phyloP scores from a whole-genome alignment of 2,329 filamentous ascomycete species.

The Fusarium nodosum region DNA sequence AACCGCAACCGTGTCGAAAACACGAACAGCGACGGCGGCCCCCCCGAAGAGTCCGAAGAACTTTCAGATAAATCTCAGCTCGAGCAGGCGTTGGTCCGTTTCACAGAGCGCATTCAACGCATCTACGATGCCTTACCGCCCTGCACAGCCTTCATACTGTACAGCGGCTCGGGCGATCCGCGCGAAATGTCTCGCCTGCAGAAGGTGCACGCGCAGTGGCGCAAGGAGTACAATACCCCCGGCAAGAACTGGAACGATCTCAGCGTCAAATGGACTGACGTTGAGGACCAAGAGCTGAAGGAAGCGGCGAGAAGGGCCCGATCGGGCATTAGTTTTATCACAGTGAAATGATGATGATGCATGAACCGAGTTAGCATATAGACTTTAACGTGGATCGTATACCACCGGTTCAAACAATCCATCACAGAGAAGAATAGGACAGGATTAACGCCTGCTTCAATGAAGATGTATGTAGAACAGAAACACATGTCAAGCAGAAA shows the following conservation, averaged over 20 bases:
- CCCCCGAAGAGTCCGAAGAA: conserved; percentile 47
- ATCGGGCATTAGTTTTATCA: conserved; percentile 74
- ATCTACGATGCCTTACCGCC: conserved; percentile 72
- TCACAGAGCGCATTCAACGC: conserved; percentile 64
- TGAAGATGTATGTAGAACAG: background rate
- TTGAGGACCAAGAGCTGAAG: conserved; percentile 73
- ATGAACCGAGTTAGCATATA: background rate
- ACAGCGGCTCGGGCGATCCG: conserved; percentile 77
- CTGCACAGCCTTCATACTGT: conserved; percentile 74
- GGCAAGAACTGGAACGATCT: conserved; percentile 76
- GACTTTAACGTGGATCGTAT: background rate
- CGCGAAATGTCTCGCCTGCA: conserved; percentile 74
- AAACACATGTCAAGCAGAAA: conserved; percentile 6
- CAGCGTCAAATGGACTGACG: conserved; percentile 76
- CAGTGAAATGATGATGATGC: conserved; percentile 65
- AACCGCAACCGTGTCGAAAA: conserved; percentile 66
- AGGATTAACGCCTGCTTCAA: background rate
- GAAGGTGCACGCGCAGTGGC: conserved; percentile 71
- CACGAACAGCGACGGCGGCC: conserved; percentile 53
- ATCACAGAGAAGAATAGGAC: background rate
- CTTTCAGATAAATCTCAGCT: conserved; percentile 52
- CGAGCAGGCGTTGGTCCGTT: conserved; percentile 61
- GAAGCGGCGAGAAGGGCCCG: conserved; percentile 69
- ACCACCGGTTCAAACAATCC: background rate
- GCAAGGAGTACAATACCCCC: conserved; percentile 73